A percentile compares a stretch with the other conserved stretches of the same genome.
Conservation (phyloP, 441 rosid genomes). For the Cnidoscolus chayamansa region DNA sequence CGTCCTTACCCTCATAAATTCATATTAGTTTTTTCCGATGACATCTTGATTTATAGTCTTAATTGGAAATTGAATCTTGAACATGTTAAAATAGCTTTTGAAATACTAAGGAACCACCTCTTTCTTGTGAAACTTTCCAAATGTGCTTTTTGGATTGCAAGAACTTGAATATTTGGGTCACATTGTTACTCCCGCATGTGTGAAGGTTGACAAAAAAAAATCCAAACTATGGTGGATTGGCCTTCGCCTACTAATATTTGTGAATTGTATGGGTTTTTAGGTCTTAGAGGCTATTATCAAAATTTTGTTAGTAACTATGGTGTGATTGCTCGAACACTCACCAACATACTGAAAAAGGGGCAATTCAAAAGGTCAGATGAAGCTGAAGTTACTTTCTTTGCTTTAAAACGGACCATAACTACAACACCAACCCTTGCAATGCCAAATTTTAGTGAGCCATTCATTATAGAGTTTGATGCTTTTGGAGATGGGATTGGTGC, state of each 20-base stretch:
- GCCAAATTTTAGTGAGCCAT: neutral
- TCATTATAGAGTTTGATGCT: neutral
- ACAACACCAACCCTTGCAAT: neutral
- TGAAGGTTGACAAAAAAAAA: neutral
- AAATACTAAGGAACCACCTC: neutral
- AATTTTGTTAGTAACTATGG: neutral
- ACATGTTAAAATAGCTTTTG: too few species aligned
- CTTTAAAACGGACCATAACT: neutral
- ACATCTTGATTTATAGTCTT: too few species aligned
- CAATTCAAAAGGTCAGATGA: neutral
- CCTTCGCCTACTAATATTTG: neutral
- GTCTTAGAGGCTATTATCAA: too few species aligned
- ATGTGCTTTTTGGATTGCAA: neutral
- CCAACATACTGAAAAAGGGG: neutral
- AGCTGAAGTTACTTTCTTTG: neutral
- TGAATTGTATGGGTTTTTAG: too few species aligned
- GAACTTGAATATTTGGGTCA: neutral
- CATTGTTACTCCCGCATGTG: too few species aligned
- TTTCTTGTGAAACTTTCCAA: neutral
- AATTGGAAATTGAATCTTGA: too few species aligned
- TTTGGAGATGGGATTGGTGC: neutral
- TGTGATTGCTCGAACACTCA: neutral
- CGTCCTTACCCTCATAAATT: too few species aligned
- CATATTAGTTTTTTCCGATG: too few species aligned
- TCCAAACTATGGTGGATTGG: neutral